These are phyloP conservation scores for Colletotrichum eremochloae DNA, from an alignment of 2,329 filamentous ascomycete genomes.

Conservation along the genomic window DNA sequence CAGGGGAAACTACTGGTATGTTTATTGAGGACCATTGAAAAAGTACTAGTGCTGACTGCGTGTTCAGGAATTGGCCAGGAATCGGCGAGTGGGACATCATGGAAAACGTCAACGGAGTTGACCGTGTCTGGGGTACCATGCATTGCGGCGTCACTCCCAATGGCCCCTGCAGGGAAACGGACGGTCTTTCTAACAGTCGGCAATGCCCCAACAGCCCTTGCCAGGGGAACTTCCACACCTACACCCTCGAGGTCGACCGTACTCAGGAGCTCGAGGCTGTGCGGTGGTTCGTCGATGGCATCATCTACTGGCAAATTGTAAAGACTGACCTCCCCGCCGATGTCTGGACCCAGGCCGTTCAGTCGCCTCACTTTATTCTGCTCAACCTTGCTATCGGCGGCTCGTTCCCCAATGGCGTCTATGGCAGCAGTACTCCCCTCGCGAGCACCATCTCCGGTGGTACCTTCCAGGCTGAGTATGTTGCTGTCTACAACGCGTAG, in stretches of 20 bases:
- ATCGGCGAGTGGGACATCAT: constrained; percentile 61
- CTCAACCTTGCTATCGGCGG: constrained; percentile 58
- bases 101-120: constrained; percentile 57
- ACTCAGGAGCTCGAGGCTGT: constrained; percentile 50
- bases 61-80: constrained; percentile 54
- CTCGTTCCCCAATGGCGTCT: constrained; percentile 49
- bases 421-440: constrained; percentile 30
- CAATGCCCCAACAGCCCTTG: constrained; percentile 42
- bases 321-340: constrained; percentile 47
- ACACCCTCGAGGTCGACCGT: constrained; percentile 52
- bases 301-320: constrained; percentile 46
- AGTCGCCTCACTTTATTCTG: constrained; percentile 52
- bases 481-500: constrained; percentile 43
- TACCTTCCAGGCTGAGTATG: constrained; percentile 41
- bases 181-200: constrained; percentile 48
- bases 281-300: constrained; percentile 53
- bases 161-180: constrained; percentile 59
- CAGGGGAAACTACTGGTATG: constrained; percentile 52
- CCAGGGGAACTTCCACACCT: constrained; percentile 52
- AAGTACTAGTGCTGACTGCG: not conserved
- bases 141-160: constrained; percentile 58
- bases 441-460: constrained; percentile 41
- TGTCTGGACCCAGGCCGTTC: constrained; percentile 51
- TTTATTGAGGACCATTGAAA: not conserved
- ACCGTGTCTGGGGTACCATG: constrained; percentile 52